These are phyloP conservation scores for Asterochloris erici DNA, from an alignment of 139 green algal species.

Conservation along the genomic window DNA sequence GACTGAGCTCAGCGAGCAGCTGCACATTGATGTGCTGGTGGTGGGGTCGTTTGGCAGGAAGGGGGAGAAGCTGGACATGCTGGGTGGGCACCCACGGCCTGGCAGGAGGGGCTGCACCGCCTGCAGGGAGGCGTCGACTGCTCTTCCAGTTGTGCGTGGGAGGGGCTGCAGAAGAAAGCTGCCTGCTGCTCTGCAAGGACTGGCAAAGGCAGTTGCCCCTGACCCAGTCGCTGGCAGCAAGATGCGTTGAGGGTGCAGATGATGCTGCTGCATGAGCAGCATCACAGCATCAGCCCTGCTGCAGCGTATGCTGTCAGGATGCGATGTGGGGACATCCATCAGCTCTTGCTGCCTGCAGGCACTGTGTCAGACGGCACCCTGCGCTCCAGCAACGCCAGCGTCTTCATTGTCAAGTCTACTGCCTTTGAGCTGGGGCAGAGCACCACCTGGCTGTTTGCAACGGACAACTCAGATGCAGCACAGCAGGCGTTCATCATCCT, in stretches of 20 bases:
- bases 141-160: not conserved
- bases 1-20: conserved; percentile 11
- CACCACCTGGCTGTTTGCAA: conserved; percentile 11
- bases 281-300: too few species aligned
- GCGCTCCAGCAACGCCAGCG: conserved; percentile 4
- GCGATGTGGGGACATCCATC: too few species aligned
- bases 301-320: too few species aligned
- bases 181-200: too few species aligned
- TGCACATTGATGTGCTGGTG: conserved; percentile 10
- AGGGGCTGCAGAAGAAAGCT: not conserved
- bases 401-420: conserved; percentile 11
- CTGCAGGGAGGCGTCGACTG: not conserved
- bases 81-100: not conserved
- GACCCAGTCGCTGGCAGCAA: too few species aligned
- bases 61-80: not conserved
- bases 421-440: not conserved
- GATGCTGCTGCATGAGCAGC: too few species aligned
- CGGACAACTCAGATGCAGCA: conserved; percentile 8
- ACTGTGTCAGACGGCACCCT: conserved; percentile 2
- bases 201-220: too few species aligned
- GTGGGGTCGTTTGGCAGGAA: conserved; percentile 13
- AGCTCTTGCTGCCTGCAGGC: not conserved
- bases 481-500: conserved; percentile 1
- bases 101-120: not conserved
- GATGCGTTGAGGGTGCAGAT: too few species aligned